Percentiles rank a stretch among this genome's conserved stretches.
phyloP scores from a whole-genome alignment of 2,329 filamentous ascomycete genomes.

The Colletotrichum sp. region DNA sequence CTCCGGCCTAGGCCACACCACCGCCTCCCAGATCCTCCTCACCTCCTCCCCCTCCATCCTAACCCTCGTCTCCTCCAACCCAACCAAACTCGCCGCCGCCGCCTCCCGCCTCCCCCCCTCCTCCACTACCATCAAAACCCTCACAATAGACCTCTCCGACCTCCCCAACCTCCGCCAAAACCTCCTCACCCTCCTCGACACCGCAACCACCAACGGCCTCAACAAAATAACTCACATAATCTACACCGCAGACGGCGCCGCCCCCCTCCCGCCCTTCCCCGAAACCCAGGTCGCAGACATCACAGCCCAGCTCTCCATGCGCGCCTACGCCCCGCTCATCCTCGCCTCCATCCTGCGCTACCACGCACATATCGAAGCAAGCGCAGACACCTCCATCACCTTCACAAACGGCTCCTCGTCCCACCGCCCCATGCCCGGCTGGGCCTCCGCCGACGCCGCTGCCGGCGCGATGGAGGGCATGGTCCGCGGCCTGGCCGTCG shows the following conservation, averaged over 20 bases:
- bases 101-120: background rate
- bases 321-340: background rate
- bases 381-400: background rate
- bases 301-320: background rate
- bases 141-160: background rate
- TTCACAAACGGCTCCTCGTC: slow-evolving; percentile 7
- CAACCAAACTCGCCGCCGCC: background rate
- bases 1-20: slow-evolving; percentile 1
- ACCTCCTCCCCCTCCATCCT: background rate
- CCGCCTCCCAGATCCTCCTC: background rate
- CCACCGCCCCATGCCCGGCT: slow-evolving; percentile 1
- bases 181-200: background rate
- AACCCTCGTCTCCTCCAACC: background rate
- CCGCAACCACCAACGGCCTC: background rate
- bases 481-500: background rate
- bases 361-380: background rate
- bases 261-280: background rate
- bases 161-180: background rate
- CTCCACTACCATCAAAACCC: background rate
- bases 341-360: background rate
- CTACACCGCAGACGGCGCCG: slow-evolving; percentile 4
- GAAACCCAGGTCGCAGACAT: background rate
- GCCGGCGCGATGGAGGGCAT: background rate
- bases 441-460: background rate
- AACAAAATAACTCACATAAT: background rate